Base-by-base conservation (phyloP, 1,139 yeast species). In the Hemisphaericaspora xylofermentans region DNA sequence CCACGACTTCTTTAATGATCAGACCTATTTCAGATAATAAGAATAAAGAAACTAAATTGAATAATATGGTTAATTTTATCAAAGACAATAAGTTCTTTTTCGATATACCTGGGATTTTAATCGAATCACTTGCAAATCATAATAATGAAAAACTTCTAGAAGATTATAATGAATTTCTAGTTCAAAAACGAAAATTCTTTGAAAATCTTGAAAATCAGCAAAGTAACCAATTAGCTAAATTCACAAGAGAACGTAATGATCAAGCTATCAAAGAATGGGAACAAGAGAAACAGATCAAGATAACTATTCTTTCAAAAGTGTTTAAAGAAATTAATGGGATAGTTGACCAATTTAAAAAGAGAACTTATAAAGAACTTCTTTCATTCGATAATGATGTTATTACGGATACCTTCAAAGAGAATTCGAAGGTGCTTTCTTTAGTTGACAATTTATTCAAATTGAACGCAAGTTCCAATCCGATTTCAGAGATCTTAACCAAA, bases 1-100 rank as follows among this genome's bases (percentile, higher is more conserved):
- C 74, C 35, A 74, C 79, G n/a, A 84, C 91, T 0, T 73, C 88
- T 1, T 68, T 82, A 46, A 68, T 84, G 58, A 76, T 88, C 48
- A 80, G 89, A 47, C 98, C 98, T 0, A 79, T 91, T 6, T 63
- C 83, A 41, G 84, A 84, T 39, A 79, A 80, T 42, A 76, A 80
- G 44, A 65, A 71, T 8, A 81, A 79, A 51, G 87, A 85, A 48
- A 66, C 68, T 17, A 80, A 84, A 47, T 70, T 87, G 39, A 66
- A 71, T 38, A 72, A 73, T 28, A 77, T 95, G 13, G 69, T 86
- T 43, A 77, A 76, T 22, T 77, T 86, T 45, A 71, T 89, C 16
- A 81, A 81, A 38, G 68, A 73, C 34, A 79, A 88, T 58, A 74
- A 72, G 41, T 74, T 74, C 44, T 71, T 88, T 42, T 83, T 93